Conservation (phyloP, 306 rosid species). For the Lathyrus aphaca region DNA sequence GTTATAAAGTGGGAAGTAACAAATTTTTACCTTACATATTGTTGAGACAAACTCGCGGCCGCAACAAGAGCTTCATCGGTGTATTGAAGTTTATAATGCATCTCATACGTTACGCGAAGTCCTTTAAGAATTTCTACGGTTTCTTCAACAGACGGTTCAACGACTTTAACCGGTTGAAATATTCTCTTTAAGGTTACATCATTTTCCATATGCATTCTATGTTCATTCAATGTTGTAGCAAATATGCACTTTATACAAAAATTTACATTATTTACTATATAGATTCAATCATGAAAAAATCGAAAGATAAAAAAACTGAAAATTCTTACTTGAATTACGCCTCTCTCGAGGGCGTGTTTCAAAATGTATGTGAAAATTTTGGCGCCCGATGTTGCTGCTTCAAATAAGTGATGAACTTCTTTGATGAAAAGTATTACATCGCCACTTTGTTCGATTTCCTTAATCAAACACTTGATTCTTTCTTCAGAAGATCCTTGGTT, state of each 20-base stretch:
- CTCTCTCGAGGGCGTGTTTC: slow-evolving; percentile 13
- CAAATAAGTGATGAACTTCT: slow-evolving; percentile 13
- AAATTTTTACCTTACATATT: not conserved
- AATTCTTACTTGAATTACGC: slow-evolving; percentile 18
- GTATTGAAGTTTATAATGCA: not conserved
- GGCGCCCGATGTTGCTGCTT: not conserved
- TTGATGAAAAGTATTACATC: slow-evolving; percentile 15
- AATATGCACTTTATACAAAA: slow-evolving; percentile 3
- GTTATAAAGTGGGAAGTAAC: not conserved
- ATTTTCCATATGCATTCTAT: not conserved
- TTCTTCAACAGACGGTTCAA: slow-evolving; percentile 8
- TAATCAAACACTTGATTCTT: slow-evolving; percentile 4
- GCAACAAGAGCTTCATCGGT: slow-evolving; percentile 24
- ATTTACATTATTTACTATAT: not conserved
- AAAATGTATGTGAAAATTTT: not conserved
- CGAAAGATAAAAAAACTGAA: not conserved
- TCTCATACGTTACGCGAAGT: slow-evolving; percentile 10
- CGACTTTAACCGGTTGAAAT: slow-evolving; percentile 5
- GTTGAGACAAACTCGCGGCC: slow-evolving; percentile 6
- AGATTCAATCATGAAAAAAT: not conserved
- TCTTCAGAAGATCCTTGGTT: slow-evolving; percentile 12
- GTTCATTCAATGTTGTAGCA: slow-evolving; percentile 13
- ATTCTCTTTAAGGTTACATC: slow-evolving; percentile 3
- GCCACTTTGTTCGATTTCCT: slow-evolving; percentile 18
- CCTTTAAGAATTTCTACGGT: slow-evolving; percentile 15